Evolutionary conservation across 2,329 filamentous ascomycete species (phyloP).

Genomic region (Fusarium redolens): DNA sequence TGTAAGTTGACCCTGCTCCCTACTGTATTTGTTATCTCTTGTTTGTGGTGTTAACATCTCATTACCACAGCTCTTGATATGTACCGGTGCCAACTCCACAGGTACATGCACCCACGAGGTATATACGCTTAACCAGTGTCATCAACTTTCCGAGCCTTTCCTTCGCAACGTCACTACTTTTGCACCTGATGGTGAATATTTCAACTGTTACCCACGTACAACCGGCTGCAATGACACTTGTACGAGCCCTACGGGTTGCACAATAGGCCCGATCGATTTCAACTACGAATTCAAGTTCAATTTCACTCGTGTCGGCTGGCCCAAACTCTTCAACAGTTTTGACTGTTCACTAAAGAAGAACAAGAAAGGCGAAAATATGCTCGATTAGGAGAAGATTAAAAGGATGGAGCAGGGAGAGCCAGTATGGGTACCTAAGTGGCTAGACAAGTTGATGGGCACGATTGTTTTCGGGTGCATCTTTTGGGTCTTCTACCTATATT

Average conservation of each 20-base stretch:
- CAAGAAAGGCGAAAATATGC: not conserved
- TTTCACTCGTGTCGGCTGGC: constrained; percentile 59
- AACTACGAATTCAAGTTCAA: constrained; percentile 60
- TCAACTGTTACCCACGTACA: constrained; percentile 60
- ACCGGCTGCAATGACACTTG: constrained; percentile 57
- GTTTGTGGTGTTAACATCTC: constrained; percentile 1
- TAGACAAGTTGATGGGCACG: not conserved
- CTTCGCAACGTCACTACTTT: constrained; percentile 60
- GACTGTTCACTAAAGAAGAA: constrained; percentile 44
- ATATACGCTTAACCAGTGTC: constrained; percentile 58
- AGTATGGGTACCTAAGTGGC: not conserved
- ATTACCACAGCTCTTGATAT: constrained; percentile 58
- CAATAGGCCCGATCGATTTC: constrained; percentile 61
- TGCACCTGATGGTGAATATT: constrained; percentile 61
- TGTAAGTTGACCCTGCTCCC: constrained; percentile 51
- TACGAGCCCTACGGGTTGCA: constrained; percentile 64
- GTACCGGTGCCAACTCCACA: constrained; percentile 62
- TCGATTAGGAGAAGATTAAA: not conserved
- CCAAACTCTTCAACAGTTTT: constrained; percentile 52
- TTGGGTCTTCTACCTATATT: not conserved
- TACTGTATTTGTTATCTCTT: not conserved
- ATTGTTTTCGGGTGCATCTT: not conserved
- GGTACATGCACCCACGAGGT: constrained; percentile 58
- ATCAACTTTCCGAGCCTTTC: constrained; percentile 57
- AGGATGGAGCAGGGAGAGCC: not conserved